Conservation (phyloP, 2,329 filamentous ascomycete species). For the Diplodia intermedia region DNA sequence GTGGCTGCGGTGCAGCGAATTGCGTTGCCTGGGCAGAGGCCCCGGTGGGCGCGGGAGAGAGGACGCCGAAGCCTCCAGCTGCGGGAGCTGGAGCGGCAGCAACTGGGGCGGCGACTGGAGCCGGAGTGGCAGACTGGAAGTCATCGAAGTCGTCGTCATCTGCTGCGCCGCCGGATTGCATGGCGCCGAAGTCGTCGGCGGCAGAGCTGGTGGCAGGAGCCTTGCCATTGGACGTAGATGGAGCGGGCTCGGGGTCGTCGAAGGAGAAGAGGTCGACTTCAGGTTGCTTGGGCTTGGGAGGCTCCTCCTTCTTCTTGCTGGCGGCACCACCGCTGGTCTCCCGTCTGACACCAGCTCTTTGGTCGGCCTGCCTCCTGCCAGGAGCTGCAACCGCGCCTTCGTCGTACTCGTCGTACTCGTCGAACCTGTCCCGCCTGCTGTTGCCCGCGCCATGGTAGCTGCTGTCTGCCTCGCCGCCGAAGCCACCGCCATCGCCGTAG, state of each 20-base stretch:
- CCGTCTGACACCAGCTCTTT: constrained; percentile 46
- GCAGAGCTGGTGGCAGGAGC: constrained; percentile 51
- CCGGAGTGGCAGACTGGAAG: constrained; percentile 84
- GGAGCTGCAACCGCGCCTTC: constrained; percentile 69
- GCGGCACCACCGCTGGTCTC: constrained; percentile 41
- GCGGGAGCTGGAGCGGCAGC: constrained; percentile 41
- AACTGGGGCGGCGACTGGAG: constrained; percentile 52
- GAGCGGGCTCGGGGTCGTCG: constrained; percentile 66
- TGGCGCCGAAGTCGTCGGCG: constrained; percentile 53
- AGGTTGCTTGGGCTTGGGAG: constrained; percentile 82
- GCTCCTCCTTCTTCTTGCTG: constrained; percentile 68
- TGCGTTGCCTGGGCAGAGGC: constrained; percentile 58
- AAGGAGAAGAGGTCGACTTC: constrained; percentile 93
- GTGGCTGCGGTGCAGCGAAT: constrained; percentile 81
- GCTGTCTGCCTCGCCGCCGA: constrained; percentile 72
- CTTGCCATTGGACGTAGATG: constrained; percentile 53
- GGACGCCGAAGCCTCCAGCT: constrained; percentile 39
- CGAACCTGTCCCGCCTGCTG: constrained; percentile 77
- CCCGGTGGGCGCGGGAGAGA: constrained; percentile 38
- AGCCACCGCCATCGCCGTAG: constrained; percentile 95
- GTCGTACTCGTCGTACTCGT: constrained; percentile 97
- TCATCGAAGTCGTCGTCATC: constrained; percentile 97
- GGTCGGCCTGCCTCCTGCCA: constrained; percentile 59
- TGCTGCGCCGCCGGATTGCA: constrained; percentile 59
- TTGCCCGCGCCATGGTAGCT: constrained; percentile 68